Percentiles rank a stretch among this genome's conserved stretches.
Evolutionary conservation across 352 stramenopile species (phyloP).

Genomic region (Aphanomyces stellatus): DNA sequence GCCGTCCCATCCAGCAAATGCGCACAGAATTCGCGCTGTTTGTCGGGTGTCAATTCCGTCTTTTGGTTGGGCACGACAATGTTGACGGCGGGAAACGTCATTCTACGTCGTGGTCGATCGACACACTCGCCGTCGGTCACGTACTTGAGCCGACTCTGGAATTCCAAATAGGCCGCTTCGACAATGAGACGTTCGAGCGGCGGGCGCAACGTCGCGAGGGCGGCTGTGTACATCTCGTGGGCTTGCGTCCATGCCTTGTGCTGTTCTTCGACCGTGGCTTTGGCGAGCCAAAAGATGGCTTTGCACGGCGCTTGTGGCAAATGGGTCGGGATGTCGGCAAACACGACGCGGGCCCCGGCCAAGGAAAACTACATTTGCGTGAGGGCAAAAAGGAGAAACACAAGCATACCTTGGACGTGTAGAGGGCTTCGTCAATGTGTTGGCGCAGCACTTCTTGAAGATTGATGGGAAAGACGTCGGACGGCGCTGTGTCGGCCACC

Average conservation of each 20-base stretch:
- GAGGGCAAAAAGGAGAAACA: background rate
- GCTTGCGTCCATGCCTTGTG: background rate
- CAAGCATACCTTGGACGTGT: conserved; percentile 11
- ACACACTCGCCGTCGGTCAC: background rate
- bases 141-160: background rate
- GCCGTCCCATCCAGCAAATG: conserved; percentile 4
- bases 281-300: conserved; percentile 7
- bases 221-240: background rate
- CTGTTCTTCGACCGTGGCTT: conserved; percentile 9
- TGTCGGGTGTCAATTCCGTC: background rate
- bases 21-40: conserved; percentile 6
- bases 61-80: conserved; percentile 11
- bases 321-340: conserved; percentile 5
- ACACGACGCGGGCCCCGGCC: conserved; percentile 1
- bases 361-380: conserved; percentile 6
- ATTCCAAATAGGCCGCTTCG: background rate
- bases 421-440: conserved; percentile 10
- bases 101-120: background rate
- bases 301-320: background rate
- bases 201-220: background rate
- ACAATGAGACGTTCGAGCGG: background rate
- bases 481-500: too few species aligned
- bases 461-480: background rate
- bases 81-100: background rate
- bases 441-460: background rate